A percentile compares a stretch with the other conserved stretches of the same genome.
Evolutionary conservation across 352 stramenopile species (phyloP).

Genomic region (Globisporangium ultimum): DNA sequence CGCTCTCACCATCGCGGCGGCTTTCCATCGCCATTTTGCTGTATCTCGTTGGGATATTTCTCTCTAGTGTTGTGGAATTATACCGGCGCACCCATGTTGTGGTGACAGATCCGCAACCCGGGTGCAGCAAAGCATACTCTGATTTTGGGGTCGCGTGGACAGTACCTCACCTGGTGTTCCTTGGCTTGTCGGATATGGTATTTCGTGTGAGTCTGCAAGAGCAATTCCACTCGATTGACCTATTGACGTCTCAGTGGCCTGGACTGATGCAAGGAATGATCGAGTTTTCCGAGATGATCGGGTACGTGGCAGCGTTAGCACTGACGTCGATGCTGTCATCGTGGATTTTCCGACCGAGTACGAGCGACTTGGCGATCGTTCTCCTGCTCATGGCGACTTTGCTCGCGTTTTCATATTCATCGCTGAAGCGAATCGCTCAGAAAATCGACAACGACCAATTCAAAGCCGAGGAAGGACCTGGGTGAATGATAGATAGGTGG

Average conservation of each 20-base stretch:
- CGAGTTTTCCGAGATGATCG: constrained; percentile 50
- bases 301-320: constrained; percentile 45
- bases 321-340: constrained; percentile 45
- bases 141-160: constrained; percentile 60
- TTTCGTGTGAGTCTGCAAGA: constrained; percentile 66
- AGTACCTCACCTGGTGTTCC: constrained; percentile 45
- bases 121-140: constrained; percentile 27
- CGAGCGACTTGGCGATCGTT: constrained; percentile 59
- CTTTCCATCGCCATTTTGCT: constrained; percentile 54
- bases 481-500: neutral
- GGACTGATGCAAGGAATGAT: constrained; percentile 43
- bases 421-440: constrained; percentile 30
- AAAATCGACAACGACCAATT: constrained; percentile 15
- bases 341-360: constrained; percentile 54
- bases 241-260: constrained; percentile 31
- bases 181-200: constrained; percentile 52
- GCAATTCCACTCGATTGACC: constrained; percentile 35
- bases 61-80: constrained; percentile 72
- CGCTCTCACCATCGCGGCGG: constrained; percentile 22
- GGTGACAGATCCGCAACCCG: constrained; percentile 10
- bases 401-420: constrained; percentile 47
- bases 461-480: neutral
- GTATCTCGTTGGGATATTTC: constrained; percentile 62
- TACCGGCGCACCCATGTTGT: constrained; percentile 52
- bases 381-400: constrained; percentile 62